Percentiles rank a stretch among this genome's conserved stretches.
phyloP scores from a whole-genome alignment of 768 basidiomycete genomes.

The Suillus hirtellus region DNA sequence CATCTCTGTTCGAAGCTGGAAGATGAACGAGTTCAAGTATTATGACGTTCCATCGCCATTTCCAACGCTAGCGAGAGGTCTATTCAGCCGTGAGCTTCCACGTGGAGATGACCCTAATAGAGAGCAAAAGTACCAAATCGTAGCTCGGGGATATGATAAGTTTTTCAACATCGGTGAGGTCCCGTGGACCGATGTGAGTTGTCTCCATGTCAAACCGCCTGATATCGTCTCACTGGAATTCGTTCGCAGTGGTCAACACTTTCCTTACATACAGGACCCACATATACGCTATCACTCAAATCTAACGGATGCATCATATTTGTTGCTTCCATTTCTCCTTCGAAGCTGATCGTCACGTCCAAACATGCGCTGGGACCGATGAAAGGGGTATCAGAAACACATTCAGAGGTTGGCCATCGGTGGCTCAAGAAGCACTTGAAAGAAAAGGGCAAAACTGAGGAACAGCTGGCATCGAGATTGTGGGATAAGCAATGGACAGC shows the following conservation, averaged over 20 bases:
- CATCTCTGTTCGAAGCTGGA: background rate
- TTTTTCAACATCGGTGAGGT: slow-evolving; percentile 99
- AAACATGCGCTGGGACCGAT: slow-evolving; percentile 85
- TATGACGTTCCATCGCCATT: slow-evolving; percentile 63
- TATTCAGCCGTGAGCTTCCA: slow-evolving; percentile 68
- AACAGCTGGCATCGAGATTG: slow-evolving; percentile 68
- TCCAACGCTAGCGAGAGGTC: slow-evolving; percentile 90
- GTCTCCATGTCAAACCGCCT: background rate
- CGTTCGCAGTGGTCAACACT: background rate
- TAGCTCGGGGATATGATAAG: slow-evolving; percentile 95
- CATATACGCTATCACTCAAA: background rate
- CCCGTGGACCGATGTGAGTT: slow-evolving; percentile 76
- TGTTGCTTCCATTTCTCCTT: slow-evolving; percentile 30
- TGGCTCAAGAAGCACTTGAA: slow-evolving; percentile 79
- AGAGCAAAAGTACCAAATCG: slow-evolving; percentile 56
- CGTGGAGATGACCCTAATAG: slow-evolving; percentile 29
- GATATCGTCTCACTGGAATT: background rate
- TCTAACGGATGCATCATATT: slow-evolving; percentile 1
- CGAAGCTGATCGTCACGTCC: slow-evolving; percentile 80
- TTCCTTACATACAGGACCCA: background rate
- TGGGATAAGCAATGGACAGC: slow-evolving; percentile 89
- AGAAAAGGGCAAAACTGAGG: slow-evolving; percentile 64
- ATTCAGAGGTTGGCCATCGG: slow-evolving; percentile 79
- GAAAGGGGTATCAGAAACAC: slow-evolving; percentile 47
- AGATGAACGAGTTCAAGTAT: background rate